These are phyloP conservation scores for Picea abies DNA, from an alignment of 83 land plant species.

Conservation along the genomic window DNA sequence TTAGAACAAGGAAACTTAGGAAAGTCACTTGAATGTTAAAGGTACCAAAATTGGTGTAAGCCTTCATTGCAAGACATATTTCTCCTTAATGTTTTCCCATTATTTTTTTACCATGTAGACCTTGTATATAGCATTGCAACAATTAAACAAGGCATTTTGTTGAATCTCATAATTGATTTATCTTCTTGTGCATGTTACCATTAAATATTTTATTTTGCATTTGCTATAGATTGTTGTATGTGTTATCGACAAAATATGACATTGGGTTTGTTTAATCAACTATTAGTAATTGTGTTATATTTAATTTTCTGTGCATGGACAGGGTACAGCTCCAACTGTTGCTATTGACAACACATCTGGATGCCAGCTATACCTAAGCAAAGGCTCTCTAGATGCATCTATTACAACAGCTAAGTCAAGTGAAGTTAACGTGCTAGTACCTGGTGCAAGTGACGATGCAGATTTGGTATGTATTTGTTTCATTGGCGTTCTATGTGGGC, in stretches of 20 bases:
- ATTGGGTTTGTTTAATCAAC: background rate
- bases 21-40: background rate
- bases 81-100: background rate
- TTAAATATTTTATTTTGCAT: background rate
- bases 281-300: background rate
- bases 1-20: background rate
- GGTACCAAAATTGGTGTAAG: no score
- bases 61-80: no score
- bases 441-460: slow-evolving; percentile 65
- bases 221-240: background rate
- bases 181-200: background rate
- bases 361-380: slow-evolving; percentile 92
- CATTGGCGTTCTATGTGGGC: background rate
- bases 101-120: background rate
- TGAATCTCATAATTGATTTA: background rate
- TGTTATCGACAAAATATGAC: no score
- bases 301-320: slow-evolving; percentile 7
- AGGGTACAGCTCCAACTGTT: slow-evolving; percentile 98
- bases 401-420: slow-evolving; percentile 98
- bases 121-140: background rate
- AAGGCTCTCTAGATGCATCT: slow-evolving; percentile 74
- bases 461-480: slow-evolving; percentile 70
- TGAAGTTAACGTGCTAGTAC: slow-evolving; percentile 93
- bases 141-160: background rate
- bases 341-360: slow-evolving; percentile 92